Evolutionary conservation across 2,329 filamentous ascomycete genomes (phyloP).

Genomic region (Fusarium pininemorale): DNA sequence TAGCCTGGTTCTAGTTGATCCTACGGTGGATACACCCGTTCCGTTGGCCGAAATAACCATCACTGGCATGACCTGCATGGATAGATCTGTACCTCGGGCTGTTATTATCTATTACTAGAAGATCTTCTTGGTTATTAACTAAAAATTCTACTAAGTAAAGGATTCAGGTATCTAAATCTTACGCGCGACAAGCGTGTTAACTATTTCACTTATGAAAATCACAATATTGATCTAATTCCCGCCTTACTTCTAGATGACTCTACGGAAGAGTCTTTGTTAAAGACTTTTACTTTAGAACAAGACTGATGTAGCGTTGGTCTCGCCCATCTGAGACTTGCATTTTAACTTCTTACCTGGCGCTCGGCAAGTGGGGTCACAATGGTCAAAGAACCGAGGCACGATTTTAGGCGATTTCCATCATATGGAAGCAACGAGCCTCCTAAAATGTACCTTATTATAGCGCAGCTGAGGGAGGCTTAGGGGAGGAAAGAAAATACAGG

Average conservation of each 20-base stretch:
- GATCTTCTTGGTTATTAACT: neutral
- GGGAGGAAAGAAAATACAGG: too few species aligned
- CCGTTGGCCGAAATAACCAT: constrained; percentile 1
- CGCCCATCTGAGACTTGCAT: neutral
- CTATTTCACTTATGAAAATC: neutral
- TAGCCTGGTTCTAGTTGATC: neutral
- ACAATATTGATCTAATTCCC: neutral
- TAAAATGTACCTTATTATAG: neutral
- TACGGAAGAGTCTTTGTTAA: neutral
- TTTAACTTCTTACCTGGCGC: constrained; percentile 13
- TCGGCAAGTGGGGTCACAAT: constrained; percentile 21
- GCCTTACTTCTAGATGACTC: neutral
- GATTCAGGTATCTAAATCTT: neutral
- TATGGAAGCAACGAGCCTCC: neutral
- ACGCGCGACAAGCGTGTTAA: neutral
- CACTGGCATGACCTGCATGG: neutral
- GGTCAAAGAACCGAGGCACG: constrained; percentile 31
- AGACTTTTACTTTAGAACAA: neutral
- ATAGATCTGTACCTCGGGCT: neutral
- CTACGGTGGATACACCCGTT: constrained; percentile 1
- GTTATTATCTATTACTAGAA: neutral
- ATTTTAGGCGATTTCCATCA: neutral
- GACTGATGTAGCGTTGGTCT: neutral
- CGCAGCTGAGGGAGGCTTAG: neutral
- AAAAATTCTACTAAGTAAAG: too few species aligned